Base-by-base conservation (phyloP, 2,329 filamentous ascomycete genomes). In the Domatiomyces catenatus region DNA sequence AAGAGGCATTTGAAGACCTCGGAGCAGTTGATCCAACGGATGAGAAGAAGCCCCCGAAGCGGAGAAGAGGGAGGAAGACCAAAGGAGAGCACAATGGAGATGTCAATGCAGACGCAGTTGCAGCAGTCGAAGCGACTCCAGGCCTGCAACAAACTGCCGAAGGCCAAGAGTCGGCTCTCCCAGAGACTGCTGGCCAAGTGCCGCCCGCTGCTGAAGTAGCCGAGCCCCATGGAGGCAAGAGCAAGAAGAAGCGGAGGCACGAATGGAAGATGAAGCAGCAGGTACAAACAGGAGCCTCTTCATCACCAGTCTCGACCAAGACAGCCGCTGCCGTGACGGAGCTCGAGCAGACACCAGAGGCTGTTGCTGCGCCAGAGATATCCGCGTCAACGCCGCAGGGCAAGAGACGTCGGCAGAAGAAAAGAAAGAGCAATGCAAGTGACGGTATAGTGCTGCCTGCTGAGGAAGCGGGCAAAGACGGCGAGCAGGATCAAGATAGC, bases 1-100 rank as follows among this genome's bases (percentile, higher is more conserved):
- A 50, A 3, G 49, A 48, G 42, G 56, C 56, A 6, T 58, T 58
- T 46, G 54, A 56, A 19, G 52, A 18, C 44, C 2, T 24, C 18
- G 15, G 55, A 57, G 32, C 49, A 50, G 22, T 47, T 47, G 48
- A 51, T 55, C 59, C 39, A 66, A 66, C 59, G 60, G 62, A 54
- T 58, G 60, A n/a, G 59, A 60, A 63, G 62, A 62, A 58, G 53
- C 47, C 61, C 59, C 52, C 62, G 57, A 26, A 58, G 54, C 4
- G 61, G 58, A 51, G 56, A 59, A 47, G 56, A 59, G 42, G 53
- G 58, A 50, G 64, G 45, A 24, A 47, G 8, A 10, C 22, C 8
- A 22, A 28, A 8, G 20, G 26, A 32, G 45, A 47, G 26, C 10
- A 15, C 1, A 39, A 39, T 12, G 32, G 32, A 15, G 10, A 39